Evolutionary conservation across 441 rosid genomes (phyloP).

Genomic region (Hura crepitans): DNA sequence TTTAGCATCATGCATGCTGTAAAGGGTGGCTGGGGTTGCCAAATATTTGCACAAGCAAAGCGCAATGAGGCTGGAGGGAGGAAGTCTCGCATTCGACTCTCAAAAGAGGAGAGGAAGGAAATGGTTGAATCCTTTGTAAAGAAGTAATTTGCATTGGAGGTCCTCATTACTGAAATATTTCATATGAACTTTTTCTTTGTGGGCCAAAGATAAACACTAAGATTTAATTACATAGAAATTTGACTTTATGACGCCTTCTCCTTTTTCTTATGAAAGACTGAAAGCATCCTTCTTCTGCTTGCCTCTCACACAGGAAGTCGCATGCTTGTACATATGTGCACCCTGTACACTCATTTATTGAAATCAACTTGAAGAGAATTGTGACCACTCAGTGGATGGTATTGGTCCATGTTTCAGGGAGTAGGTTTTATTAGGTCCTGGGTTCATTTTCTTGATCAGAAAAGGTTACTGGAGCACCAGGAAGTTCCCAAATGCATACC

Average conservation of each 20-base stretch:
- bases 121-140: conserved; percentile 74
- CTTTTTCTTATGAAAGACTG: not conserved
- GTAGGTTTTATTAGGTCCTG: not conserved
- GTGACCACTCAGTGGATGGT: no score
- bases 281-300: not conserved
- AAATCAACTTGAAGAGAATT: no score
- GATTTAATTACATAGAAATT: not conserved
- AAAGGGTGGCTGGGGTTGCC: conserved; percentile 65
- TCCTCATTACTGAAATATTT: conserved; percentile 16
- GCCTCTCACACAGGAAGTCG: conserved; percentile 4
- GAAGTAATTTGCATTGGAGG: conserved; percentile 44
- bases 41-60: conserved; percentile 73
- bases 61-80: conserved; percentile 61
- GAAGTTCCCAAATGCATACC: not conserved
- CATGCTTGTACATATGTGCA: not conserved
- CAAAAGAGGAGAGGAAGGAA: conserved; percentile 85
- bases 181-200: conserved; percentile 12
- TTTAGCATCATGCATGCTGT: conserved; percentile 55
- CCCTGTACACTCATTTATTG: no score
- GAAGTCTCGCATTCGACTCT: conserved; percentile 74
- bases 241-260: not conserved
- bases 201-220: not conserved
- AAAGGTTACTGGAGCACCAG: not conserved
- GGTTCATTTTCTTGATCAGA: not conserved
- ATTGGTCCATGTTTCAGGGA: not conserved